Evolutionary conservation across 2,329 filamentous ascomycete species (phyloP), one percentile per base, ranked within the genome.

Genomic region (Stemphylium lycopersici): DNA sequence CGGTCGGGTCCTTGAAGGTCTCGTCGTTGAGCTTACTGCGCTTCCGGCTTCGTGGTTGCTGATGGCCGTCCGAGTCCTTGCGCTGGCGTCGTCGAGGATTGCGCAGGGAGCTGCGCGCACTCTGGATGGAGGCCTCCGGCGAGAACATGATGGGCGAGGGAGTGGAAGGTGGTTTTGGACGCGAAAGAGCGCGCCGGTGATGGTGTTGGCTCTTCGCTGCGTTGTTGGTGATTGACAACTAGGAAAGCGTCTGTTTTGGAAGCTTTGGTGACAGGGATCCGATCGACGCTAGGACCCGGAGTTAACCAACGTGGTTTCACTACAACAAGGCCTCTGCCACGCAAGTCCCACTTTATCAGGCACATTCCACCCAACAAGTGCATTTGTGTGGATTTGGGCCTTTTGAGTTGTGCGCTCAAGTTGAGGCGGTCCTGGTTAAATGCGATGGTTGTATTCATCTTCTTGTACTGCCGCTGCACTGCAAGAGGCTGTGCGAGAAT

Each of bases 81-180:
- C 79, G 77, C 63, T 76, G 76, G 63, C 79, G 72, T 56, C 79
- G 72, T 55, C 77, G 74, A 34, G 78, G 77, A 59, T 80, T 80
- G 56, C 78, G 75, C 65, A 74, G 68, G 12, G 75, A 72, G 59
- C 71, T 72, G 59, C 74, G 75, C 48, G 68, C 66, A 65, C 69
- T 73, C 56, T 68, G 66, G 11, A 70, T 54, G 31, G 72, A 69
- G 32, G 71, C 68, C 55, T 76, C 75, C 18, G 73, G 70, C 4
- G 75, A 77, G 43, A 76, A 76, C 75, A 77, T 77, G 62, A 55
- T 59, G 64, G 44, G 36, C n/a, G 38, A 42, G 20, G 44, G 24
- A 36, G 37, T 43, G 29, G 31, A 33, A 45, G 57, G 39, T 51
- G 57, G 50, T 56, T 61, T 46, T 40, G 33, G 29, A 64, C 70